Percentiles rank a stretch among this genome's conserved stretches.
Evolutionary conservation across 1,139 yeast genomes (phyloP).

Genomic region (Blastobotrys illinoisensis): DNA sequence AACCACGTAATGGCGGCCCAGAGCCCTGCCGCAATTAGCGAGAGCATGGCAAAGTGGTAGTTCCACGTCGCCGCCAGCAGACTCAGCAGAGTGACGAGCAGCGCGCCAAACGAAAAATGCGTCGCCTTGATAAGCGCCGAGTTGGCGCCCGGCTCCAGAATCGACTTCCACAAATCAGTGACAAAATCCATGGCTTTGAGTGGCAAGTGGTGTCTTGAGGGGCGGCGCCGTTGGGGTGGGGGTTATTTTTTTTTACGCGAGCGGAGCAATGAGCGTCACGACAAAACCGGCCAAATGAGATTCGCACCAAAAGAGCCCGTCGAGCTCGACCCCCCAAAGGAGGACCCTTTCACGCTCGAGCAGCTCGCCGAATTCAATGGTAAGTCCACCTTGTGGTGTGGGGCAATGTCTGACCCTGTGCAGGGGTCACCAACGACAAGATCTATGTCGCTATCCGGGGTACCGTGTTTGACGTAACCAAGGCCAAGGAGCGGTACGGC

Average conservation of each 20-base stretch:
- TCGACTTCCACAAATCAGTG: constrained; percentile 78
- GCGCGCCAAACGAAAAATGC: constrained; percentile 57
- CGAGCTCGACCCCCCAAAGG: constrained; percentile 44
- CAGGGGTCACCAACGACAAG: constrained; percentile 39
- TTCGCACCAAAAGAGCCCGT: constrained; percentile 48
- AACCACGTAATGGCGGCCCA: constrained; percentile 90
- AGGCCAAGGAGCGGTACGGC: constrained; percentile 63
- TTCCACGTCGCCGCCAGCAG: constrained; percentile 62
- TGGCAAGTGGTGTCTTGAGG: not conserved
- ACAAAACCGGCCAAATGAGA: constrained; percentile 13
- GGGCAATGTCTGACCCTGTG: not conserved
- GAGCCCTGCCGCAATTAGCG: constrained; percentile 61
- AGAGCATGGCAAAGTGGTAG: constrained; percentile 70
- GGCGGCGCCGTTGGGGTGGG: no score
- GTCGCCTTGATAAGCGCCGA: constrained; percentile 84
- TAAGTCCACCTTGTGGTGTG: constrained; percentile 19
- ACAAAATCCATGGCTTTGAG: constrained; percentile 28
- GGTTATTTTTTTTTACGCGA: not conserved
- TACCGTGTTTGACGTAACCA: constrained; percentile 67
- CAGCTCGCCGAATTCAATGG: constrained; percentile 46
- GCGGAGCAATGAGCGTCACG: not conserved
- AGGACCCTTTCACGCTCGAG: constrained; percentile 37
- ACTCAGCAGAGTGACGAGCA: constrained; percentile 47
- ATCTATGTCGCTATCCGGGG: constrained; percentile 75
- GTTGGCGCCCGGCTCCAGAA: constrained; percentile 90